Evolutionary conservation across 2,329 filamentous ascomycete genomes (phyloP).

Genomic region (Trichophyton equinum): DNA sequence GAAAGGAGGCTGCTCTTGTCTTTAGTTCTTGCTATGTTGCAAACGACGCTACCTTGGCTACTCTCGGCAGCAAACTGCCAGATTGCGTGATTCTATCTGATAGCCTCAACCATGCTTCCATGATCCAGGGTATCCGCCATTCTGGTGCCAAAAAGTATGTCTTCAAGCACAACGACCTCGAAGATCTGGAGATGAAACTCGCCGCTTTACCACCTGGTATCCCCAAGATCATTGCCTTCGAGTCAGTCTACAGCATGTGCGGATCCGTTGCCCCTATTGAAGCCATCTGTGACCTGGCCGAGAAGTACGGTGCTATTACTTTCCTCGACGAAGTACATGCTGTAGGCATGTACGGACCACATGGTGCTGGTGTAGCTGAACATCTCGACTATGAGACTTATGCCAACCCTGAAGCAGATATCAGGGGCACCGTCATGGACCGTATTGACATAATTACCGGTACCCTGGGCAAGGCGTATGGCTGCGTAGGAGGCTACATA

Average conservation of each 20-base stretch:
- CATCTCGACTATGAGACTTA: constrained; percentile 91
- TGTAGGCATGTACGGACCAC: constrained; percentile 96
- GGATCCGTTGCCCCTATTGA: constrained; percentile 93
- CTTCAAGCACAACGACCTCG: constrained; percentile 97
- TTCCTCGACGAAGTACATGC: constrained; percentile 98
- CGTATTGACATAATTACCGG: constrained; percentile 96
- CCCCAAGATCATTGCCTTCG: constrained; percentile 97
- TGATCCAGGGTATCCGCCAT: constrained; percentile 98
- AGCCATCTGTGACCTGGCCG: constrained; percentile 87
- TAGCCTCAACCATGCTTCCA: constrained; percentile 93
- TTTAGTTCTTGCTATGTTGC: constrained; percentile 98
- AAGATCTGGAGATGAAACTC: constrained; percentile 81
- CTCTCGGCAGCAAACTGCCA: constrained; percentile 89
- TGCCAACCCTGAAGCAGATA: constrained; percentile 46
- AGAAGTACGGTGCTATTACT: constrained; percentile 95
- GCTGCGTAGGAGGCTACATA: constrained; percentile 95
- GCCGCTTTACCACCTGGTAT: constrained; percentile 71
- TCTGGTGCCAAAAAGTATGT: constrained; percentile 95
- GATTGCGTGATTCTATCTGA: constrained; percentile 97
- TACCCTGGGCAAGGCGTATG: constrained; percentile 93
- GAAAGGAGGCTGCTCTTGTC: constrained; percentile 82
- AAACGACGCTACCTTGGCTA: constrained; percentile 92
- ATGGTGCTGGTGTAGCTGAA: constrained; percentile 90
- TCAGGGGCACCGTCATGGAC: constrained; percentile 73
- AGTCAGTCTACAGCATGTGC: constrained; percentile 99